Evolutionary conservation across 768 basidiomycete genomes (phyloP).

Genomic region (Pleurotus salmoneostramineus): DNA sequence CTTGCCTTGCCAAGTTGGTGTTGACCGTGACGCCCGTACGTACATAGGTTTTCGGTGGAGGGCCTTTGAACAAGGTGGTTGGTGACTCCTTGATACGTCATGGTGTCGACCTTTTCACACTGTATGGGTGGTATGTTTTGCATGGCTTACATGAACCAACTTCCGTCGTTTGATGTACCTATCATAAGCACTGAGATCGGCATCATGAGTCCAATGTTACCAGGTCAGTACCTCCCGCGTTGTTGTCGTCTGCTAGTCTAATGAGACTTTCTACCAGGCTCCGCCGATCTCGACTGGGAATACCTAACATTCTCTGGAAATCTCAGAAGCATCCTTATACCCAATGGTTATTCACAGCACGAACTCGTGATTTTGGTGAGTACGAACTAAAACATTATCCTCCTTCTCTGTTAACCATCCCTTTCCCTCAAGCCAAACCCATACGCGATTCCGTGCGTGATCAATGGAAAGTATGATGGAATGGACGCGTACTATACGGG

Average conservation of each 20-base stretch:
- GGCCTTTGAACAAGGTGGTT: conserved; percentile 28
- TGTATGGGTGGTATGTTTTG: conserved; percentile 29
- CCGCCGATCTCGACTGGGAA: conserved; percentile 23
- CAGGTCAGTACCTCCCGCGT: conserved; percentile 3
- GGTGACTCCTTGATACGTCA: conserved; percentile 27
- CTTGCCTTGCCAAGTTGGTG: background rate
- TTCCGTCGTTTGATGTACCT: background rate
- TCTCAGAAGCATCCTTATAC: conserved; percentile 20
- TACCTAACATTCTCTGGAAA: conserved; percentile 25
- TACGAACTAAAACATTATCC: background rate
- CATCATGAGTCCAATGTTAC: conserved; percentile 11
- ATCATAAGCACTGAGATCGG: conserved; percentile 9
- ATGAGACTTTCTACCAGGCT: background rate
- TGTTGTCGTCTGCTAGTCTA: background rate
- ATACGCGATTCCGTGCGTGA: conserved; percentile 16
- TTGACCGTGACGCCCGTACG: background rate
- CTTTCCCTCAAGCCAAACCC: conserved; percentile 11
- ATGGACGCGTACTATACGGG: conserved; percentile 35
- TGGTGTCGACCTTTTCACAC: conserved; percentile 25
- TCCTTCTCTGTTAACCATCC: background rate
- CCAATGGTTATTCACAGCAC: conserved; percentile 27
- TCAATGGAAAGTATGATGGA: conserved; percentile 33
- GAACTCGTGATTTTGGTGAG: conserved; percentile 36
- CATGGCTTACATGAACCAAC: background rate
- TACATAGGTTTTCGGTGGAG: conserved; percentile 32